phyloP scores from a whole-genome alignment of 371 early-diverging fungal species.

The Parasitella parasitica region DNA sequence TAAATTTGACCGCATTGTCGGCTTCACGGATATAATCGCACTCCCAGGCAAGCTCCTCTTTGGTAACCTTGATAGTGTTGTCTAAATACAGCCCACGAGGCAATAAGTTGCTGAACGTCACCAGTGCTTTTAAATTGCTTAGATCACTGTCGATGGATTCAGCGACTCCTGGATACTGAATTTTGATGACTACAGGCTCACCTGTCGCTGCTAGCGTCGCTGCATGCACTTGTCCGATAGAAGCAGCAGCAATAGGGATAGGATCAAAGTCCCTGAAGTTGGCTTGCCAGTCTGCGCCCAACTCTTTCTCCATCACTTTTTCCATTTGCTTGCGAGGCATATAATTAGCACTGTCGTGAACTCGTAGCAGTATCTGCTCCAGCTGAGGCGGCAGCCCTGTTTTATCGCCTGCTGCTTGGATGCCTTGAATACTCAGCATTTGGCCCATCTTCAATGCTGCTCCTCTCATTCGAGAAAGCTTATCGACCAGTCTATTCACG shows the following conservation, averaged over 20 bases:
- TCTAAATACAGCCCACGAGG: slow-evolving; percentile 96
- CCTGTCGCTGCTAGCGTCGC: slow-evolving; percentile 57
- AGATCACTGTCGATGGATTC: slow-evolving; percentile 88
- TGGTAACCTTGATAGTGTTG: slow-evolving; percentile 89
- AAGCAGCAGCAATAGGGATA: slow-evolving; percentile 91
- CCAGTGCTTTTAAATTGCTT: slow-evolving; percentile 76
- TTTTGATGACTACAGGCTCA: slow-evolving; percentile 84
- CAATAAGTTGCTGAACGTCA: slow-evolving; percentile 79
- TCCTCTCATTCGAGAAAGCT: slow-evolving; percentile 93
- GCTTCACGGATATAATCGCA: slow-evolving; percentile 94
- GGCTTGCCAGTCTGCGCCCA: slow-evolving; percentile 79
- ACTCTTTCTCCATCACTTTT: slow-evolving; percentile 68
- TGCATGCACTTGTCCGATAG: slow-evolving; percentile 94
- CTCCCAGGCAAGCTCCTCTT: slow-evolving; percentile 92
- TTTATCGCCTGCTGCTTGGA: slow-evolving; percentile 33
- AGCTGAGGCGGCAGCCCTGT: slow-evolving; percentile 76
- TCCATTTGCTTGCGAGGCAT: slow-evolving; percentile 91
- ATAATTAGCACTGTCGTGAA: slow-evolving; percentile 94
- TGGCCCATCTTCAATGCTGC: slow-evolving; percentile 98
- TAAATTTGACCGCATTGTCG: slow-evolving; percentile 69
- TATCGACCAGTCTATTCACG: slow-evolving; percentile 83
- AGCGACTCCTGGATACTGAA: slow-evolving; percentile 96
- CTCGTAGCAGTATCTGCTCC: slow-evolving; percentile 78
- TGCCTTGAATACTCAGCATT: slow-evolving; percentile 95
- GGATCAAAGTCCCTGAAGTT: slow-evolving; percentile 71